Percentiles rank a stretch among this genome's conserved stretches.
Conservation (phyloP, 345 rosid genomes). For the Sisymbrium irio region DNA sequence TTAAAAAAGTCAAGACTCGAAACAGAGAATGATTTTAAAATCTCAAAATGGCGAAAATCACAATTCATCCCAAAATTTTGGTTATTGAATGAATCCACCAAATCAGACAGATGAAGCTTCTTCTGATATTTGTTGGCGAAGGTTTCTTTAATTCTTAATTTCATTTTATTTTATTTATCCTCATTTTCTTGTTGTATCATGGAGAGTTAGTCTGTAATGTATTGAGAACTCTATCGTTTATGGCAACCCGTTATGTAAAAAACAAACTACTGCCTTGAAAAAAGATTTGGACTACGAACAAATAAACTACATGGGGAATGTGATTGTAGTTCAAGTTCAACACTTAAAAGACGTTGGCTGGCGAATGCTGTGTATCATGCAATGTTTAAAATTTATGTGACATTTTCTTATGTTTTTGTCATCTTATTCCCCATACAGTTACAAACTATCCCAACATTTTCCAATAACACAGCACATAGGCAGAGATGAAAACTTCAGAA, state of each 20-base stretch:
- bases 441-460: constrained; percentile 2
- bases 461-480: not conserved
- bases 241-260: constrained; percentile 1
- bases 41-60: not conserved
- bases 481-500: not conserved
- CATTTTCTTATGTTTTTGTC: not conserved
- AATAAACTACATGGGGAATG: not conserved
- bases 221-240: not conserved
- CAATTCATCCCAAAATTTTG: constrained; percentile 13
- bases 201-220: constrained; percentile 25
- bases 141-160: not conserved
- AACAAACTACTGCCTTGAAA: not conserved
- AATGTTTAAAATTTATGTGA: not conserved
- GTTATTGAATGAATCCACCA: constrained; percentile 6
- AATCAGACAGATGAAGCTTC: not conserved
- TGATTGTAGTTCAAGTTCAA: no score
- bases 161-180: not conserved
- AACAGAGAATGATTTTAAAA: not conserved
- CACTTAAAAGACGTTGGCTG: not conserved
- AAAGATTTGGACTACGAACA: not conserved
- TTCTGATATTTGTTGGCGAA: not conserved
- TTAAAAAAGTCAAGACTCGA: not conserved
- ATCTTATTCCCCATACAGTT: not conserved
- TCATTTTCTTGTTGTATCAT: constrained; percentile 12
- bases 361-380: not conserved